Conservation (phyloP, 352 stramenopile species). For the Globisporangium sylvaticum region DNA sequence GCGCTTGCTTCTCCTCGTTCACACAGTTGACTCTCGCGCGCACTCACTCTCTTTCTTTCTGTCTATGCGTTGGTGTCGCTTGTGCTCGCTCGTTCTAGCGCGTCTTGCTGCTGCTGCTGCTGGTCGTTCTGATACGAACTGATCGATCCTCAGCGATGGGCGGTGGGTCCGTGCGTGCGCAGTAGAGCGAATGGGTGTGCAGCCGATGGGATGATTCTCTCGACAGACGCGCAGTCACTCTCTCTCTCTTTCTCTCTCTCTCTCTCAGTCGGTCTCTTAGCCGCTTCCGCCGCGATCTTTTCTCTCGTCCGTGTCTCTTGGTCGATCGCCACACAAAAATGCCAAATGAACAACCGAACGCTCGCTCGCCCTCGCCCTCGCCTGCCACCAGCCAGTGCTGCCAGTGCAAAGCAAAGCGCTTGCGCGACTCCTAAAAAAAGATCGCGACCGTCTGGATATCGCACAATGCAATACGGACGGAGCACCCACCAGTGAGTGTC, state of each 20-base stretch:
- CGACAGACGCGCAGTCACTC: neutral
- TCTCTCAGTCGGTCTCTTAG: neutral
- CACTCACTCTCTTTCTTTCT: neutral
- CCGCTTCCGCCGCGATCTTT: neutral
- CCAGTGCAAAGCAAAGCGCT: neutral
- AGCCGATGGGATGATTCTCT: neutral
- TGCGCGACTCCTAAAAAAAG: neutral
- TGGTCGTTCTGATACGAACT: neutral
- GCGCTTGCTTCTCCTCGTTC: neutral
- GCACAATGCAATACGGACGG: neutral
- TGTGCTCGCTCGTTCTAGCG: too few species aligned
- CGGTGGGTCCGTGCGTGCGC: neutral
- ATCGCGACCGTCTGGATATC: neutral
- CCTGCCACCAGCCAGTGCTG: neutral
- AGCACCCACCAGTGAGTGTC: too few species aligned
- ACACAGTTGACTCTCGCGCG: neutral
- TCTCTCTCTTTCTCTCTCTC: neutral
- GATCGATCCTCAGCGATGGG: neutral
- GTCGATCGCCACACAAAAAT: neutral
- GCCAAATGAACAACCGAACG: neutral
- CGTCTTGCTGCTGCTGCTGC: neutral
- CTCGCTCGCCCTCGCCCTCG: neutral
- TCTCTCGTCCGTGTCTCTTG: neutral
- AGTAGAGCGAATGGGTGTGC: neutral
- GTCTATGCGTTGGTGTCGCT: too few species aligned